Conservation (phyloP, 495 filamentous ascomycete genomes). For the Aspergillus taichungensis region DNA sequence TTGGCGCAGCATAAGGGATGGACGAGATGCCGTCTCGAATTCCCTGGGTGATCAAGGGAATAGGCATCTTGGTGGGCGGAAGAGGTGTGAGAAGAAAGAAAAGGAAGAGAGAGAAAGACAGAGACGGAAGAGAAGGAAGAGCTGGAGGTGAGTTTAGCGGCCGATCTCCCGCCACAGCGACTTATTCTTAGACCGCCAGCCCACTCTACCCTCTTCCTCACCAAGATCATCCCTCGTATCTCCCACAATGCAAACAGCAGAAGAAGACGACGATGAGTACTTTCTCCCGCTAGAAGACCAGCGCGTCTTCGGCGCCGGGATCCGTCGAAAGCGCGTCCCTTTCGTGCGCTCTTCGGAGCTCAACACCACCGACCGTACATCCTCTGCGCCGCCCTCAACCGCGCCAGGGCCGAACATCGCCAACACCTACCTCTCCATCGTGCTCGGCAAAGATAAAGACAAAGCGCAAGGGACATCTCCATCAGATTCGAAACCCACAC, state of each 20-base stretch:
- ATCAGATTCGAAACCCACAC: conserved; percentile 1
- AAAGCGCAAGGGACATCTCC: conserved; percentile 13
- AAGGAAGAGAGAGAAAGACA: conserved; percentile 4
- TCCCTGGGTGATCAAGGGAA: conserved; percentile 58
- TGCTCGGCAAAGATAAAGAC: conserved; percentile 38
- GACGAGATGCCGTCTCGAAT: conserved; percentile 54
- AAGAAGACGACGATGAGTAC: conserved; percentile 48
- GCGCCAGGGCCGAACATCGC: conserved; percentile 41
- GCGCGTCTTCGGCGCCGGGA: conserved; percentile 70
- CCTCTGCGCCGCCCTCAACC: conserved; percentile 11
- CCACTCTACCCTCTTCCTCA: neutral
- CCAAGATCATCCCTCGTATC: neutral
- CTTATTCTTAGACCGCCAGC: neutral
- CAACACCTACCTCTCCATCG: conserved; percentile 64
- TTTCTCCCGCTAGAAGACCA: conserved; percentile 62
- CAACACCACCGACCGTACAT: conserved; percentile 28
- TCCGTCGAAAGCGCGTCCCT: conserved; percentile 65
- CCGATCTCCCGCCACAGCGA: conserved; percentile 16
- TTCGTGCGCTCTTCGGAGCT: conserved; percentile 66
- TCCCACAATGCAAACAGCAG: neutral
- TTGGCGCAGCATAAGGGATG: conserved; percentile 54
- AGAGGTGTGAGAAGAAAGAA: neutral
- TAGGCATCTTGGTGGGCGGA: conserved; percentile 53
- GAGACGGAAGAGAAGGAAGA: neutral
- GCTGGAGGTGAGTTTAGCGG: conserved; percentile 3